phyloP scores from a whole-genome alignment of 2,329 filamentous ascomycete species.

The Cordyceps javanica region DNA sequence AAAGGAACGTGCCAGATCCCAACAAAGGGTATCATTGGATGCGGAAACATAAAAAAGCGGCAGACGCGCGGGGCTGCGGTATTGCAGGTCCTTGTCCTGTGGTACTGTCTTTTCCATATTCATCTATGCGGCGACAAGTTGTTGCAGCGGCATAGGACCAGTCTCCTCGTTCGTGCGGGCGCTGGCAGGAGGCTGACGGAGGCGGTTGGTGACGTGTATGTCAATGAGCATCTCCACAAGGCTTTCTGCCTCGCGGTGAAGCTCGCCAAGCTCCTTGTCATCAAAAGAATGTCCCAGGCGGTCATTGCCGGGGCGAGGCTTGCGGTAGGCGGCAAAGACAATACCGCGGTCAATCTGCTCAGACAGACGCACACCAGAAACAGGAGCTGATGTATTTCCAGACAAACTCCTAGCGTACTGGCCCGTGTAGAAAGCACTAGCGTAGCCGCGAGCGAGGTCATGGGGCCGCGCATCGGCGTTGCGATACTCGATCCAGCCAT shows the following conservation, averaged over 20 bases:
- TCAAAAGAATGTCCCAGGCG: slow-evolving; percentile 29
- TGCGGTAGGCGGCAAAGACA: slow-evolving; percentile 51
- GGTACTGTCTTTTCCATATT: neutral
- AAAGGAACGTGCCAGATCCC: slow-evolving; percentile 19
- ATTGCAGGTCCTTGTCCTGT: neutral
- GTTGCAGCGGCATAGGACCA: slow-evolving; percentile 31
- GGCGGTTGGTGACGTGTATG: slow-evolving; percentile 36
- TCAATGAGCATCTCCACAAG: slow-evolving; percentile 49
- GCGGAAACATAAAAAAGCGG: slow-evolving; percentile 16
- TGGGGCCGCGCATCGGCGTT: slow-evolving; percentile 34
- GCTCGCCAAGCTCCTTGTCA: slow-evolving; percentile 36
- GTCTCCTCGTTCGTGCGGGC: slow-evolving; percentile 28
- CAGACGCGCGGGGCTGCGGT: slow-evolving; percentile 9
- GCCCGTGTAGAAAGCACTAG: slow-evolving; percentile 46
- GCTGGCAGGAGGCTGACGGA: slow-evolving; percentile 24
- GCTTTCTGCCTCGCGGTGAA: slow-evolving; percentile 44
- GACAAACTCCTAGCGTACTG: slow-evolving; percentile 25
- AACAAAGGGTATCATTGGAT: slow-evolving; percentile 27
- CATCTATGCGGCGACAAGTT: slow-evolving; percentile 8
- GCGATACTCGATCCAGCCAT: slow-evolving; percentile 49
- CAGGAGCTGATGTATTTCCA: slow-evolving; percentile 20
- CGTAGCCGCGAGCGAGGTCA: slow-evolving; percentile 47
- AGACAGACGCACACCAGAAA: slow-evolving; percentile 19
- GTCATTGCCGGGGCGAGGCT: slow-evolving; percentile 34
- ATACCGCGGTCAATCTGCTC: slow-evolving; percentile 42